Percentiles rank a stretch among this genome's conserved stretches.
Evolutionary conservation across 805 yeast species (phyloP).

Genomic region (Tetrapisispora phaffii): DNA sequence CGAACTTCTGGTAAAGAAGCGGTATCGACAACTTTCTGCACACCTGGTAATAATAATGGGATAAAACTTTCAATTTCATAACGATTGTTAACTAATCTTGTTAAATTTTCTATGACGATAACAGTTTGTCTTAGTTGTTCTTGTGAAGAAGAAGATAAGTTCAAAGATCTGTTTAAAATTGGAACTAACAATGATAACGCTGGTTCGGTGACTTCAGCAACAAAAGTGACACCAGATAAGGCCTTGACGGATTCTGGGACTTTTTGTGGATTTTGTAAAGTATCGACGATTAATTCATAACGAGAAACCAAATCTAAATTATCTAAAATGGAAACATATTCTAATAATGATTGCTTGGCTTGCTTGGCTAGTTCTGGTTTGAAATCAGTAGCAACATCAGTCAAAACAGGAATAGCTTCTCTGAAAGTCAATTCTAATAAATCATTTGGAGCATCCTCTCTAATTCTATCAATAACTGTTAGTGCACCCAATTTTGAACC

Average conservation of each 20-base stretch:
- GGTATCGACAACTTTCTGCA: slow-evolving; percentile 73
- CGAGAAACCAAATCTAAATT: slow-evolving; percentile 87
- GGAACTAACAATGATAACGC: slow-evolving; percentile 86
- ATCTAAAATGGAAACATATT: slow-evolving; percentile 74
- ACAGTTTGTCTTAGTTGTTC: slow-evolving; percentile 96
- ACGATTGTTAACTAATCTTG: slow-evolving; percentile 88
- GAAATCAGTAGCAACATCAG: slow-evolving; percentile 88
- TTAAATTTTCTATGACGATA: slow-evolving; percentile 88
- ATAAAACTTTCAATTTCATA: slow-evolving; percentile 82
- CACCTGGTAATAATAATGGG: slow-evolving; percentile 85
- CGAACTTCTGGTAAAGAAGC: slow-evolving; percentile 96
- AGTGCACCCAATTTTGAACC: slow-evolving; percentile 78
- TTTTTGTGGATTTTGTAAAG: slow-evolving; percentile 80
- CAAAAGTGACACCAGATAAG: slow-evolving; percentile 88
- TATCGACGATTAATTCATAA: slow-evolving; percentile 71
- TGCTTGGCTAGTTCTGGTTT: slow-evolving; percentile 89
- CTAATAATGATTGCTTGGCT: slow-evolving; percentile 61
- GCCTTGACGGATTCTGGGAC: slow-evolving; percentile 85
- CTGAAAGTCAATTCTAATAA: slow-evolving; percentile 73
- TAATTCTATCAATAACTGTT: slow-evolving; percentile 58
- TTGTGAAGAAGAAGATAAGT: slow-evolving; percentile 77
- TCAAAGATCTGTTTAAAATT: slow-evolving; percentile 78
- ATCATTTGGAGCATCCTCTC: slow-evolving; percentile 77
- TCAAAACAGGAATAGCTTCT: slow-evolving; percentile 70
- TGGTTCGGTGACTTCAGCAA: slow-evolving; percentile 97